phyloP scores from a whole-genome alignment of 2,329 filamentous ascomycete genomes.

The Myriosclerotinia duriaeana region DNA sequence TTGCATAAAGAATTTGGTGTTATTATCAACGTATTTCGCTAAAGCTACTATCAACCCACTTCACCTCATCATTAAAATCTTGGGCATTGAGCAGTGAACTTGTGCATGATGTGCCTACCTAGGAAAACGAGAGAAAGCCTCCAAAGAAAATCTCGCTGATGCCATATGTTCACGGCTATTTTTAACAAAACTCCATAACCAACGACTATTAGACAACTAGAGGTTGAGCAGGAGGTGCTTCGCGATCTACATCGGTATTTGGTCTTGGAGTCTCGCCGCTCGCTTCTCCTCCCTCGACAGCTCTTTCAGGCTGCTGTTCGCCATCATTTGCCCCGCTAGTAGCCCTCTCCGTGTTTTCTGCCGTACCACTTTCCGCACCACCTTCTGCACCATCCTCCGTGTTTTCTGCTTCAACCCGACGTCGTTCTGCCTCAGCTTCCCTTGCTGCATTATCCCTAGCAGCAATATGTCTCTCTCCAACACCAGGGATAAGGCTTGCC shows the following conservation, averaged over 20 bases:
- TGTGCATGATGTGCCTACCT: background rate
- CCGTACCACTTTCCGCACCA: background rate
- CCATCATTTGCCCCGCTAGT: background rate
- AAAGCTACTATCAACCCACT: background rate
- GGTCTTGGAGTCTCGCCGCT: slow-evolving; percentile 6
- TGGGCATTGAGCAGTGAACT: background rate
- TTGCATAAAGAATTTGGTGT: background rate
- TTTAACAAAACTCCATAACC: background rate
- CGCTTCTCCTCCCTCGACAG: slow-evolving; percentile 17
- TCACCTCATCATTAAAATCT: slow-evolving; percentile 9
- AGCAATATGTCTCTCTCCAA: slow-evolving; percentile 63
- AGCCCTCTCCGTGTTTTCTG: background rate
- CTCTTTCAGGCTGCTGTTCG: slow-evolving; percentile 10
- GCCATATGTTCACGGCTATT: background rate
- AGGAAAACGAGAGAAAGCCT: background rate
- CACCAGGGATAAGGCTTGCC: slow-evolving; percentile 64
- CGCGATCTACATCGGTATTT: slow-evolving; percentile 17
- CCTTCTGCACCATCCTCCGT: slow-evolving; percentile 18
- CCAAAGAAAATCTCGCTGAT: background rate
- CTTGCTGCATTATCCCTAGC: slow-evolving; percentile 40
- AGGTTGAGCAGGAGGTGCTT: slow-evolving; percentile 25
- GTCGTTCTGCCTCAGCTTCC: slow-evolving; percentile 31
- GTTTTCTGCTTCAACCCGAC: slow-evolving; percentile 23
- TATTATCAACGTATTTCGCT: slow-evolving; percentile 1
- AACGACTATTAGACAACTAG: slow-evolving; percentile 26